Evolutionary conservation across 805 yeast species (phyloP).

Genomic region (Cyberlindnera mycetangii): DNA sequence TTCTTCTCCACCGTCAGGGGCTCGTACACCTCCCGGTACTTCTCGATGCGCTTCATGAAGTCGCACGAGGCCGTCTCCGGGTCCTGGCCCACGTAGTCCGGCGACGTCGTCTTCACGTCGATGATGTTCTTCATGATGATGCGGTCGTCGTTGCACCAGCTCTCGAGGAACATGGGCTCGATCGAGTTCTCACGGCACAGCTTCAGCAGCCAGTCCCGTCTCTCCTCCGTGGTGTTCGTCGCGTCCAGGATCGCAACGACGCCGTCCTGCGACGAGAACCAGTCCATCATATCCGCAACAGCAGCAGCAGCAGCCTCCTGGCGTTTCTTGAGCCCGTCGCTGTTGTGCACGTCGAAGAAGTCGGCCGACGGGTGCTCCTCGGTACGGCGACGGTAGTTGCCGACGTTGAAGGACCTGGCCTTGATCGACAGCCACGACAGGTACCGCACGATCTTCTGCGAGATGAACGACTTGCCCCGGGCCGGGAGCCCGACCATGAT

Average conservation of each 20-base stretch:
- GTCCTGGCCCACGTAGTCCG: conserved; percentile 38
- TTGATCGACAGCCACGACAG: conserved; percentile 87
- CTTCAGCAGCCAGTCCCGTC: conserved; percentile 62
- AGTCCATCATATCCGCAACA: conserved; percentile 72
- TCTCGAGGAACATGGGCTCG: conserved; percentile 90
- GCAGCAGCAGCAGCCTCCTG: conserved; percentile 71
- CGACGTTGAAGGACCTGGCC: conserved; percentile 87
- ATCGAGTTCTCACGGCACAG: conserved; percentile 63
- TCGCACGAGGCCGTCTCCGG: conserved; percentile 72
- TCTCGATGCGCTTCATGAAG: conserved; percentile 66
- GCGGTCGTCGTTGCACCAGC: conserved; percentile 83
- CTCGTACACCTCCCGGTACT: conserved; percentile 74
- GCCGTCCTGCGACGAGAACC: conserved; percentile 80
- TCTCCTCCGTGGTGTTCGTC: conserved; percentile 75
- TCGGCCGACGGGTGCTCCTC: conserved; percentile 69
- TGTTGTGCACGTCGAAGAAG: conserved; percentile 68
- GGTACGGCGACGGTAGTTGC: conserved; percentile 70
- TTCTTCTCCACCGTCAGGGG: conserved; percentile 62
- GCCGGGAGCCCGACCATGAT: conserved; percentile 89
- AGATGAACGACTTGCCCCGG: conserved; percentile 90
- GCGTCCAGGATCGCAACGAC: conserved; percentile 94
- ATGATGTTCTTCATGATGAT: conserved; percentile 73
- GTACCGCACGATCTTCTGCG: conserved; percentile 91
- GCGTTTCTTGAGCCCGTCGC: conserved; percentile 60
- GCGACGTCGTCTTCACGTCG: conserved; percentile 74